Percentiles rank a stretch among this genome's conserved stretches.
phyloP scores from a whole-genome alignment of 345 rosid genomes.

The Eucalyptus viminalis region DNA sequence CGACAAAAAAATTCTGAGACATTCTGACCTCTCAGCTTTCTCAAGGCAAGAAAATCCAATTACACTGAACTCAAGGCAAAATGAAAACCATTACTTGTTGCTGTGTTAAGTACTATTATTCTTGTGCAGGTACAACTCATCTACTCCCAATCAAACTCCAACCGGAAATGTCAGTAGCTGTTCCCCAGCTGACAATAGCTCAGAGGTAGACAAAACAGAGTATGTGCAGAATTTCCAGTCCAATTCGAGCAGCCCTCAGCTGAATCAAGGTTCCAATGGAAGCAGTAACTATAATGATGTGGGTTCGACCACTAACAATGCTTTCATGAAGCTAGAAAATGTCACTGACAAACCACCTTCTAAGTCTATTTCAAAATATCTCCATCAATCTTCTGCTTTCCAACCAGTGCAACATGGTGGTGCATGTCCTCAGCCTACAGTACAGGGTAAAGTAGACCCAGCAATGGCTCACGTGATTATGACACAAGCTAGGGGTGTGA shows the following conservation, averaged over 20 bases:
- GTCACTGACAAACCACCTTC: neutral
- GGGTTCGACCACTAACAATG: constrained; percentile 24
- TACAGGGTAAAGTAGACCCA: constrained; percentile 8
- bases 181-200: constrained; percentile 28
- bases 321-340: constrained; percentile 5
- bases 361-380: constrained; percentile 2
- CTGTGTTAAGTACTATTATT: neutral
- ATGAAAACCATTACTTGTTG: neutral
- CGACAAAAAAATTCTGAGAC: constrained; percentile 24
- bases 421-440: neutral
- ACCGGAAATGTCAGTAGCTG: constrained; percentile 22
- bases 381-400: constrained; percentile 10
- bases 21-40: constrained; percentile 42
- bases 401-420: constrained; percentile 9
- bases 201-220: constrained; percentile 26
- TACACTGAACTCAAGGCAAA: neutral
- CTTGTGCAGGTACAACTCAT: constrained; percentile 26
- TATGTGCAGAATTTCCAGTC: constrained; percentile 17
- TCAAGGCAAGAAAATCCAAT: constrained; percentile 18
- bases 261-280: constrained; percentile 21
- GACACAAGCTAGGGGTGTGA: constrained; percentile 1
- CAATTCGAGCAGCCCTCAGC: constrained; percentile 13
- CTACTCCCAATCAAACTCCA: constrained; percentile 20
- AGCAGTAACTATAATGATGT: constrained; percentile 33
- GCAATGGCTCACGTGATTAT: neutral